phyloP scores from a whole-genome alignment of 106 monocot species.

The Dendrobium officinale region DNA sequence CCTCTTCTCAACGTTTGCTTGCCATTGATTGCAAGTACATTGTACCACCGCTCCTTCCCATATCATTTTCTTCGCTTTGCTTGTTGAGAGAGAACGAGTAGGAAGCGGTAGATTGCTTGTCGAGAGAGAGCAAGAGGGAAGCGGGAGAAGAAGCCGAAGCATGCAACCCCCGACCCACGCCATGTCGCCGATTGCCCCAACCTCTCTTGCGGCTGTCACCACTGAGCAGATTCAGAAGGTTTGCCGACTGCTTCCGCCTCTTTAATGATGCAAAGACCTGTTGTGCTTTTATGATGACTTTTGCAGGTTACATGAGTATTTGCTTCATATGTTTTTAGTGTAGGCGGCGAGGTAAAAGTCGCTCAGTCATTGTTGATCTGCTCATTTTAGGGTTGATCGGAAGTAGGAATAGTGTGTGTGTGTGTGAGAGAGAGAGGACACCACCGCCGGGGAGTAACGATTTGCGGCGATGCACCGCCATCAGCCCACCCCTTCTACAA shows the following conservation, averaged over 20 bases:
- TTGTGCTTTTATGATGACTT: neutral
- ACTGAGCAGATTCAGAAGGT: slow-evolving; percentile 45
- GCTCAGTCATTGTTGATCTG: neutral
- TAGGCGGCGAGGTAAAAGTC: neutral
- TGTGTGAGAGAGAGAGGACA: too few species aligned
- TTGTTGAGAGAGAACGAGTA: neutral
- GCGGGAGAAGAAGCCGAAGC: neutral
- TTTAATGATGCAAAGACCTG: neutral
- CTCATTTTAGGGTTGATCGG: neutral
- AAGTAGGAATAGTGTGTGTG: neutral
- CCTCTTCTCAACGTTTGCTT: too few species aligned
- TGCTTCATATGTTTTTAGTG: neutral
- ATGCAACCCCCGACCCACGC: slow-evolving; percentile 7
- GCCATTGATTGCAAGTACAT: neutral
- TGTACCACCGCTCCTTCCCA: neutral
- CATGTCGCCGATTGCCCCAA: slow-evolving; percentile 5
- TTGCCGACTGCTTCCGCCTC: neutral
- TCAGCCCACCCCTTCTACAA: too few species aligned
- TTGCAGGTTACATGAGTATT: neutral
- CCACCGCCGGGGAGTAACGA: too few species aligned
- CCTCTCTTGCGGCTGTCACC: slow-evolving; percentile 16
- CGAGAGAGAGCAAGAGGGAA: neutral
- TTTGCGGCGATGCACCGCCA: too few species aligned
- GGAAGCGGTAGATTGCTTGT: neutral
- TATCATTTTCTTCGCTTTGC: neutral